These are phyloP conservation scores for Pichia phayaonensis DNA, from an alignment of 805 yeast species.

Conservation along the genomic window DNA sequence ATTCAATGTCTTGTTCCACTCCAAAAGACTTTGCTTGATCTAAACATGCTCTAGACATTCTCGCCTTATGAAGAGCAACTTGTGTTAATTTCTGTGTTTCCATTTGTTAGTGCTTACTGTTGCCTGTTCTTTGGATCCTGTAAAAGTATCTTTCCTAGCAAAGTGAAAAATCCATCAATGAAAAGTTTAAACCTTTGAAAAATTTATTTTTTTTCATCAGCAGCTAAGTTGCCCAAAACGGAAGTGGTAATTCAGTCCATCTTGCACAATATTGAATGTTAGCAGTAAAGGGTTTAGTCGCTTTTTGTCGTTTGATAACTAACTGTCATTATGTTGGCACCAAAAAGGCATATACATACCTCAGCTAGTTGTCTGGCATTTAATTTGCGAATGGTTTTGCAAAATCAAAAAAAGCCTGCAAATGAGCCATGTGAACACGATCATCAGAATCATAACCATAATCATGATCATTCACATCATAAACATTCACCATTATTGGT, in stretches of 20 bases:
- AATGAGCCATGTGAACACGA: background rate
- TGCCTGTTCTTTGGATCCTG: background rate
- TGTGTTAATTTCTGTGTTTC: background rate
- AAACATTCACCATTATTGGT: slow-evolving; percentile 5
- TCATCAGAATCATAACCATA: background rate
- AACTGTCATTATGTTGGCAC: background rate
- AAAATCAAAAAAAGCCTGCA: background rate
- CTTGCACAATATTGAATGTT: too few relatives aligned
- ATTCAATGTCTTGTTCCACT: slow-evolving; percentile 63
- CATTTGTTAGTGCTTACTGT: background rate
- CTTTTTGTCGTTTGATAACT: too few relatives aligned
- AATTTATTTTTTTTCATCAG: background rate
- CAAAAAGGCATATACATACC: background rate
- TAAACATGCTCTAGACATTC: slow-evolving; percentile 39
- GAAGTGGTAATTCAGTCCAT: background rate
- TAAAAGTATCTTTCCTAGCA: background rate
- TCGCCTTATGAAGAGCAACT: slow-evolving; percentile 8
- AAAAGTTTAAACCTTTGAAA: background rate
- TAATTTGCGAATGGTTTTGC: background rate
- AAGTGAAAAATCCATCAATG: background rate
- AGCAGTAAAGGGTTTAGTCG: too few relatives aligned
- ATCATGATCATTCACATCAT: slow-evolving; percentile 7
- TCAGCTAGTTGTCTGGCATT: background rate
- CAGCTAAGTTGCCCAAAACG: background rate
- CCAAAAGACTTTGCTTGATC: slow-evolving; percentile 65